Base-by-base conservation (phyloP, 1,284 basidiomycete species). In the Sanghuangporus weigelae region DNA sequence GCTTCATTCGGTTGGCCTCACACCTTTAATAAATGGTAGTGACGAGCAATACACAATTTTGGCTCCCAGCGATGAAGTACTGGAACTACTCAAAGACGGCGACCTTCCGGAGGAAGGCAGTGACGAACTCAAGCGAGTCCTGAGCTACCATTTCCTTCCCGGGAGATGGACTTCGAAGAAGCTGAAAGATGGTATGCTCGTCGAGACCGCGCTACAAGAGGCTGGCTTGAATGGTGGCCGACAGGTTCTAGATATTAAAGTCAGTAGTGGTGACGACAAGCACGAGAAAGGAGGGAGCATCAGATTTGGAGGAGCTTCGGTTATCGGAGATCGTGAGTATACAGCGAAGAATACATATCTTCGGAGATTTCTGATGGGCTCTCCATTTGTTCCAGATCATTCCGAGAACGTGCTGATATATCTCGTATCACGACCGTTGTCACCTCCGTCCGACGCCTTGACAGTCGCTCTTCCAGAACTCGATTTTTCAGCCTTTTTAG, bases 61-160 rank as follows among this genome's bases (percentile, higher is more conserved):
- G 40, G 96, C 95, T 0, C 95, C 95, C 0, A 82, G 83, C 46
- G 94, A 98, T 74, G 93, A 97, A 63, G 92, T 95, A 4, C 76
- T 98, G 26, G 78, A 79, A 19, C 65, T 87, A 19, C 82, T 84
- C 62, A 78, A 80, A 35, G 39, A 23, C 21, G 51, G 76, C 11
- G 77, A 81, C 11, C 73, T 93, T 35, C 90, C 91, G 2, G 78
- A 84, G 63, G 76, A 74, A 44, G 92, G 91, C 7, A 86, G 79
- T 39, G 78, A 82, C 16, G 89, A 89, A 62, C 76, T 95, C 66
- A 85, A 80, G 74, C 84, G 79, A 67, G 70, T 87, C 59, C 73
- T 95, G 35, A 79, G 84, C 70, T 98, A 98, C 72, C 96, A 98
- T 74, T 93, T 98, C 71, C 77, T 97, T 42, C 89, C 90, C 0